Evolutionary conservation across 441 rosid species (phyloP).

Genomic region (Aleurites moluccanus): DNA sequence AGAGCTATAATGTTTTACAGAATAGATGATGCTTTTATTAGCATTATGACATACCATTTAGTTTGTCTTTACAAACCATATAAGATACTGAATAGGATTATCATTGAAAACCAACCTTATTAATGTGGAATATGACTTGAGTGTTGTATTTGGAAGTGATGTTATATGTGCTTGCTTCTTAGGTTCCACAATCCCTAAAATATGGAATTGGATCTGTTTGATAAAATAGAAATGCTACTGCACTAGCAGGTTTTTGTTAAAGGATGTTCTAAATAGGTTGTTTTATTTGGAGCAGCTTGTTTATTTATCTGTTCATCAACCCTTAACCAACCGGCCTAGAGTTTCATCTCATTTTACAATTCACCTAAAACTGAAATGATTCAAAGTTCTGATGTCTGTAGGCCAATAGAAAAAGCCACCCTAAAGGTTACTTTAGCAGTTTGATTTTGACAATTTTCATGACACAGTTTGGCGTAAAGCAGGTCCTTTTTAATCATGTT

Average conservation of each 20-base stretch:
- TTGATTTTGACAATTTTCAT: not conserved
- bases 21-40: not conserved
- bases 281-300: not conserved
- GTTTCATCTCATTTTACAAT: not conserved
- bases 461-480: not conserved
- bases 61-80: conserved; percentile 2
- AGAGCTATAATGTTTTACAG: not conserved
- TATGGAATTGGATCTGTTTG: not conserved
- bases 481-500: not conserved
- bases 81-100: not conserved
- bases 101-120: not conserved
- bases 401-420: not conserved
- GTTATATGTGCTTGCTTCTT: not conserved
- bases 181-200: not conserved
- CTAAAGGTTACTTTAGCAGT: not conserved
- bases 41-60: not conserved
- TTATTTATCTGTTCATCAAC: not conserved
- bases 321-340: not conserved
- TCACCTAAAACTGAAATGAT: not conserved
- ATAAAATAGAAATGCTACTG: not conserved
- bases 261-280: not conserved
- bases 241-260: not conserved
- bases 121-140: not conserved
- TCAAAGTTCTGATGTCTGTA: not conserved
- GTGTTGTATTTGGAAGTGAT: not conserved